phyloP scores from a whole-genome alignment of 768 basidiomycete species.

The Termitomyces heimii region DNA sequence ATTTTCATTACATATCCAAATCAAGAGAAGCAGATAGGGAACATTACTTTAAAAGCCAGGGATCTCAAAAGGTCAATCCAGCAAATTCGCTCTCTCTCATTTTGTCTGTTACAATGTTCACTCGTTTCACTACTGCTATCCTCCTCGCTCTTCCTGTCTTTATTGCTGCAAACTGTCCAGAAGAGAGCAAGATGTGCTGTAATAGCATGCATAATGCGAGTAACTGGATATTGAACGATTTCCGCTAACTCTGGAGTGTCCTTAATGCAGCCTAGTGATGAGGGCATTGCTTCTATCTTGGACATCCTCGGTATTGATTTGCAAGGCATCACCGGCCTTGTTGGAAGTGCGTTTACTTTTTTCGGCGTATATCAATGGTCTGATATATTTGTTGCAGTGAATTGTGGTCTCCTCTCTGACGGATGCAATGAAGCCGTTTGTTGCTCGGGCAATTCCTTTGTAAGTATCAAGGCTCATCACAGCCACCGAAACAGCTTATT shows the following conservation, averaged over 20 bases:
- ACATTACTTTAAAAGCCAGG: not conserved
- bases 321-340: not conserved
- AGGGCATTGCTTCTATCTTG: not conserved
- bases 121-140: conserved; percentile 1
- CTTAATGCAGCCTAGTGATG: not conserved
- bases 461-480: not conserved
- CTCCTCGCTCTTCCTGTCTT: conserved; percentile 2
- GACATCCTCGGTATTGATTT: not conserved
- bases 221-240: not conserved
- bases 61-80: not conserved
- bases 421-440: not conserved
- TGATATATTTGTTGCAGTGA: not conserved
- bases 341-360: not conserved
- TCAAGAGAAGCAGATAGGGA: not conserved
- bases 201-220: not conserved
- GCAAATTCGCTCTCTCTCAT: not conserved
- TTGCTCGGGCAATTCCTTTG: not conserved
- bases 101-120: not conserved
- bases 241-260: not conserved
- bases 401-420: not conserved
- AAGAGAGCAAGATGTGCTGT: not conserved
- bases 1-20: not conserved
- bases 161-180: not conserved
- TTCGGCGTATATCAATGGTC: not conserved
- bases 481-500: not conserved